Evolutionary conservation across 2,329 filamentous ascomycete species (phyloP).

Genomic region (Paraphoma chrysanthemicola): DNA sequence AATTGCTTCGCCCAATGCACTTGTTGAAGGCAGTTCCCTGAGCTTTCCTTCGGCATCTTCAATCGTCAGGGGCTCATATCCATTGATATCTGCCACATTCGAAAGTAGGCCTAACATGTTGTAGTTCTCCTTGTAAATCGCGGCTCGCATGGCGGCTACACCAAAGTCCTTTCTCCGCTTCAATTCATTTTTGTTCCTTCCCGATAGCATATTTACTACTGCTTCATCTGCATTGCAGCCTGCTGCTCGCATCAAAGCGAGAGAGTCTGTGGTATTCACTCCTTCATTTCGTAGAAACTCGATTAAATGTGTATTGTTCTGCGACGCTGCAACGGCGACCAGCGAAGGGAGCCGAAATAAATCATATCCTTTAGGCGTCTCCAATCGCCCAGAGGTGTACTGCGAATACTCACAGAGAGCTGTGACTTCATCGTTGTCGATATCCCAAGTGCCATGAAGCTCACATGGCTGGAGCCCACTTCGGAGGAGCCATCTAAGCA

Average conservation of each 20-base stretch:
- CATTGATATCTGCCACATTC: not conserved
- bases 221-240: not conserved
- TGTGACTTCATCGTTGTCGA: no score
- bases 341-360: not conserved
- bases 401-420: no score
- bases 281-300: not conserved
- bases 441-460: not conserved
- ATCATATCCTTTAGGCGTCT: no score
- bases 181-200: not conserved
- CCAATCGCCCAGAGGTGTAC: no score
- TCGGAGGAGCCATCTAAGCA: not conserved
- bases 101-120: not conserved
- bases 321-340: not conserved
- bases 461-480: not conserved
- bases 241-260: not conserved
- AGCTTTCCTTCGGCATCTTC: not conserved
- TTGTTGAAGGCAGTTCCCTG: not conserved
- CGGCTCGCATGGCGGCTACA: slow-evolving; percentile 1
- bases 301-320: not conserved
- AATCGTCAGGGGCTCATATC: not conserved
- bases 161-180: not conserved
- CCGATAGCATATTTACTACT: not conserved
- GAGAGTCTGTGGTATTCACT: not conserved
- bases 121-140: slow-evolving; percentile 4
- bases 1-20: slow-evolving; percentile 7